Evolutionary conservation across 2,329 filamentous ascomycete genomes (phyloP).

Genomic region (Escovopsis sp.): DNA sequence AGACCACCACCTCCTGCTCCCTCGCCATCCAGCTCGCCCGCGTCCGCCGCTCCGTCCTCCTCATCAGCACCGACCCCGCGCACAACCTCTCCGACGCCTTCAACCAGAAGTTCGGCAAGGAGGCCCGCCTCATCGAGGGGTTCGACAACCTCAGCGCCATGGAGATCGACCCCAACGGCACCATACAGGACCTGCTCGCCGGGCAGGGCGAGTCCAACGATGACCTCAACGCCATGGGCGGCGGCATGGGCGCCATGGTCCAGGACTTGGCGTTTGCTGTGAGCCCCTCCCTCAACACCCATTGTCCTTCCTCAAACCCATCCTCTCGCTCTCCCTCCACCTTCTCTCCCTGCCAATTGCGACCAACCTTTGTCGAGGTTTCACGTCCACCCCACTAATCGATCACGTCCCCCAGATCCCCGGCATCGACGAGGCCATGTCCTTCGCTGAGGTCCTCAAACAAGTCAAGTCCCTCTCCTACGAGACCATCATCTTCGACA

Average conservation of each 20-base stretch:
- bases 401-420: slow-evolving; percentile 69
- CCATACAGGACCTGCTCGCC: slow-evolving; percentile 85
- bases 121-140: slow-evolving; percentile 80
- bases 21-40: slow-evolving; percentile 94
- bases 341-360: no score
- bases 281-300: no score
- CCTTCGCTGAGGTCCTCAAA: slow-evolving; percentile 96
- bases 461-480: slow-evolving; percentile 98
- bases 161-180: slow-evolving; percentile 98
- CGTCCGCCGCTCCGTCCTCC: slow-evolving; percentile 84
- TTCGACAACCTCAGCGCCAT: slow-evolving; percentile 92
- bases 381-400: no score
- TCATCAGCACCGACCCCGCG: slow-evolving; percentile 96
- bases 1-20: slow-evolving; percentile 98
- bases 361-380: no score
- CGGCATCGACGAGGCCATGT: slow-evolving; percentile 98
- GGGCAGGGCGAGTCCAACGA: slow-evolving; percentile 49
- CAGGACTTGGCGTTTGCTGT: slow-evolving; percentile 95
- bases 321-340: no score
- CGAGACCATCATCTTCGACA: slow-evolving; percentile 98
- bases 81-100: slow-evolving; percentile 98
- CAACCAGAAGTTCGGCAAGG: slow-evolving; percentile 98
- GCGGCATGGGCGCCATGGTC: slow-evolving; percentile 85
- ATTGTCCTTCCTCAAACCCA: no score
- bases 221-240: slow-evolving; percentile 49